These are phyloP conservation scores for Trichoderma sp. DNA, from an alignment of 2,329 filamentous ascomycete species.

Conservation along the genomic window DNA sequence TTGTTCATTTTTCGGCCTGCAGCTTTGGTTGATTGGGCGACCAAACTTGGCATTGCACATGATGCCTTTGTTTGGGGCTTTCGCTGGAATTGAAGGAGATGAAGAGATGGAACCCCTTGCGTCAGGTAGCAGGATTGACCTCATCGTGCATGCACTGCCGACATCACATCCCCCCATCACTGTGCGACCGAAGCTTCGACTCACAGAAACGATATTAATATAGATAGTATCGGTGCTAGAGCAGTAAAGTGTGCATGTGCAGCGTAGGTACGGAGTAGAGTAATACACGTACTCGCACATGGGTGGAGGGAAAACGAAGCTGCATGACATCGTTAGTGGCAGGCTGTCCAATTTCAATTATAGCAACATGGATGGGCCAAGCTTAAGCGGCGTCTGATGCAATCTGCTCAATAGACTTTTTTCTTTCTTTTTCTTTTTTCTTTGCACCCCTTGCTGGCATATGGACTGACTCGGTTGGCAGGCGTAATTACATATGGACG, in stretches of 20 bases:
- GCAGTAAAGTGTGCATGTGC: neutral
- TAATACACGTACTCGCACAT: neutral
- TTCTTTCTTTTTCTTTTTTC: neutral
- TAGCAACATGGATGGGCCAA: neutral
- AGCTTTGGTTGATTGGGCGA: neutral
- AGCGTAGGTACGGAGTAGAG: neutral
- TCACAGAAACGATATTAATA: neutral
- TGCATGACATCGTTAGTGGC: neutral
- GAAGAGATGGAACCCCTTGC: neutral
- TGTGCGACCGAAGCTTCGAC: neutral
- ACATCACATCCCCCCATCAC: neutral
- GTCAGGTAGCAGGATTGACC: neutral
- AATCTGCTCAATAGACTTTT: neutral
- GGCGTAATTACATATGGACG: neutral
- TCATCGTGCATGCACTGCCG: conserved; percentile 18
- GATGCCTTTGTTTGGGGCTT: neutral
- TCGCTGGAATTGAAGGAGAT: conserved; percentile 7
- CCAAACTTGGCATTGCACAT: neutral
- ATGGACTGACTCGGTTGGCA: neutral
- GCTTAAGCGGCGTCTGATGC: neutral
- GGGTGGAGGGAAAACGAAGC: neutral
- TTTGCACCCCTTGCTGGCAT: neutral
- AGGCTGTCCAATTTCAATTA: neutral
- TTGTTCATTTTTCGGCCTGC: neutral
- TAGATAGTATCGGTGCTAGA: neutral